Conservation (phyloP, 1,284 basidiomycete species). For the Pholiota adiposa region DNA sequence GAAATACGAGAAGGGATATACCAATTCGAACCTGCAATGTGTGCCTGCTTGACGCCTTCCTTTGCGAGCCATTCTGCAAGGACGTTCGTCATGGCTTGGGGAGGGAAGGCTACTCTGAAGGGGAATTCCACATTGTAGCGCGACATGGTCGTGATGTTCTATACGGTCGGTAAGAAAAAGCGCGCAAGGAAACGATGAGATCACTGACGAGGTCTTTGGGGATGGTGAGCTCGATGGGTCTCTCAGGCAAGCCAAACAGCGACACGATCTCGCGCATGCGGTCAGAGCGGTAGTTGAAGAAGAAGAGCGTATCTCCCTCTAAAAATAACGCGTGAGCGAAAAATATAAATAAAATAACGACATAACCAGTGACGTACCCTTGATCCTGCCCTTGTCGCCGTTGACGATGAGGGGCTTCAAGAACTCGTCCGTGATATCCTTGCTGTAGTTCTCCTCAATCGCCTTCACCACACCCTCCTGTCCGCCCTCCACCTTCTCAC, state of each 20-base stretch:
- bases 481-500: conserved; percentile 55
- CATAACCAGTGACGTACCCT: conserved; percentile 51
- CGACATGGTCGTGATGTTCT: conserved; percentile 92
- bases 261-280: conserved; percentile 87
- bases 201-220: conserved; percentile 76
- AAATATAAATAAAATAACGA: background rate
- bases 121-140: conserved; percentile 90
- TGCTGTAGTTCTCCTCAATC: conserved; percentile 77
- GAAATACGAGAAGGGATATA: background rate
- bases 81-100: conserved; percentile 89
- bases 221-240: conserved; percentile 81
- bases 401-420: conserved; percentile 91
- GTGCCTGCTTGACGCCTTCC: conserved; percentile 80
- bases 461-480: conserved; percentile 51
- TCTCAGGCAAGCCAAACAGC: conserved; percentile 82
- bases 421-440: conserved; percentile 90
- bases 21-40: conserved; percentile 68
- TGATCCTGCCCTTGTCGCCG: conserved; percentile 77
- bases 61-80: conserved; percentile 88
- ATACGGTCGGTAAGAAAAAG: background rate
- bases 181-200: background rate
- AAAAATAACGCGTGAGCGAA: background rate
- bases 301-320: conserved; percentile 83
- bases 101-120: conserved; percentile 87
- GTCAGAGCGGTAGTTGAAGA: conserved; percentile 96